phyloP scores from a whole-genome alignment of 768 basidiomycete genomes.

The Porpolomopsis calyptriformis region DNA sequence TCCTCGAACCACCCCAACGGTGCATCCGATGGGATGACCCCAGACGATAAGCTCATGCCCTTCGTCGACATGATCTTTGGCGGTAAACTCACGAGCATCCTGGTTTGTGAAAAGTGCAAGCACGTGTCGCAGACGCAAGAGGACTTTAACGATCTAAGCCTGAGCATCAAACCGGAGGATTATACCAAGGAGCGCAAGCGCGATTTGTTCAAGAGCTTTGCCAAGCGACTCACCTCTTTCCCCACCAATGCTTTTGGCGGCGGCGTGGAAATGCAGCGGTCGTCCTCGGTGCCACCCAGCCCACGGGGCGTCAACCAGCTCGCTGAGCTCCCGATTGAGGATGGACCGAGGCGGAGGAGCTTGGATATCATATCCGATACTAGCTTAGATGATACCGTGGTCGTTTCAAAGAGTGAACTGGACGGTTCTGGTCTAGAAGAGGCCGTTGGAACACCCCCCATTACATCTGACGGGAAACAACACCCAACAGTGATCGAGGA shows the following conservation, averaged over 20 bases:
- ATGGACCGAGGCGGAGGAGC: conserved; percentile 34
- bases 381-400: conserved; percentile 8
- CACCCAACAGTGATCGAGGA: background rate
- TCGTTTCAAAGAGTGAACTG: conserved; percentile 1
- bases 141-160: conserved; percentile 87
- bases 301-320: conserved; percentile 18
- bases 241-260: conserved; percentile 17
- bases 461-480: conserved; percentile 2
- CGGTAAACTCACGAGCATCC: conserved; percentile 78
- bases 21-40: conserved; percentile 10
- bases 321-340: conserved; percentile 24
- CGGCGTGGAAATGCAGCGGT: conserved; percentile 30
- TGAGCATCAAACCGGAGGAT: conserved; percentile 80
- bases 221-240: conserved; percentile 46
- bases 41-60: conserved; percentile 45
- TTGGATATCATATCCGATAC: conserved; percentile 26
- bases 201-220: conserved; percentile 65
- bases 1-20: background rate
- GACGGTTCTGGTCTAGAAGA: background rate
- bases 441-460: background rate
- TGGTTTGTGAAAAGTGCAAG: conserved; percentile 92
- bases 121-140: conserved; percentile 87
- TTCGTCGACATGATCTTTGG: conserved; percentile 89
- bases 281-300: conserved; percentile 50
- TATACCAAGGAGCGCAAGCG: conserved; percentile 64